Evolutionary conservation across 495 filamentous ascomycete genomes (phyloP).

Genomic region (Talaromyces wortmannii): DNA sequence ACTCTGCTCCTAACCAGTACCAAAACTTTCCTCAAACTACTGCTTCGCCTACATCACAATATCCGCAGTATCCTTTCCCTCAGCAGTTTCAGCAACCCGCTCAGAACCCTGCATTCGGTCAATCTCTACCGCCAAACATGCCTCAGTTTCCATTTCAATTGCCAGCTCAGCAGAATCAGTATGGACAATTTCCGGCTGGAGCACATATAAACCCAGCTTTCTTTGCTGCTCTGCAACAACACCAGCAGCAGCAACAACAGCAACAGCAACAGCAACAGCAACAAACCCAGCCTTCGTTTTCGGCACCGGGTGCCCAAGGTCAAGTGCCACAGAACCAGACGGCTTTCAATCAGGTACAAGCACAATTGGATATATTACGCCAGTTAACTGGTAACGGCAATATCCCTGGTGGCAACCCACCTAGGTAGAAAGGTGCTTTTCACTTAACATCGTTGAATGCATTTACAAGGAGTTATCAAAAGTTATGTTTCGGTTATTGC

Average conservation of each 20-base stretch:
- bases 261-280: constrained; percentile 25
- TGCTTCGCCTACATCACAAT: constrained; percentile 23
- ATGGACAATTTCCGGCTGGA: constrained; percentile 34
- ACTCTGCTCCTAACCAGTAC: constrained; percentile 12
- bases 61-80: constrained; percentile 15
- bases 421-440: background rate
- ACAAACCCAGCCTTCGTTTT: constrained; percentile 21
- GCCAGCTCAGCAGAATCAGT: constrained; percentile 29
- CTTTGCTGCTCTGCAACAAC: constrained; percentile 42
- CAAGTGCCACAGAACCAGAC: constrained; percentile 22
- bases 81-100: constrained; percentile 27
- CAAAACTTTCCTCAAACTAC: constrained; percentile 19
- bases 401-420: background rate
- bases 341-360: constrained; percentile 37
- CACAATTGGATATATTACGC: constrained; percentile 38
- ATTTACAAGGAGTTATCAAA: background rate
- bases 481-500: background rate
- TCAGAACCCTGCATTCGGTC: constrained; percentile 10
- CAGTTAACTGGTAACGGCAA: constrained; percentile 13
- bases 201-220: constrained; percentile 63
- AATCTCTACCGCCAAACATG: constrained; percentile 20
- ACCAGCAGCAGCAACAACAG: constrained; percentile 32
- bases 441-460: background rate
- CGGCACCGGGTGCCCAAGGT: constrained; percentile 19
- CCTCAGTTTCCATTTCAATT: constrained; percentile 33